phyloP scores from a whole-genome alignment of 1,139 yeast genomes.

The Nakaseomyces kungkrabaensis region DNA sequence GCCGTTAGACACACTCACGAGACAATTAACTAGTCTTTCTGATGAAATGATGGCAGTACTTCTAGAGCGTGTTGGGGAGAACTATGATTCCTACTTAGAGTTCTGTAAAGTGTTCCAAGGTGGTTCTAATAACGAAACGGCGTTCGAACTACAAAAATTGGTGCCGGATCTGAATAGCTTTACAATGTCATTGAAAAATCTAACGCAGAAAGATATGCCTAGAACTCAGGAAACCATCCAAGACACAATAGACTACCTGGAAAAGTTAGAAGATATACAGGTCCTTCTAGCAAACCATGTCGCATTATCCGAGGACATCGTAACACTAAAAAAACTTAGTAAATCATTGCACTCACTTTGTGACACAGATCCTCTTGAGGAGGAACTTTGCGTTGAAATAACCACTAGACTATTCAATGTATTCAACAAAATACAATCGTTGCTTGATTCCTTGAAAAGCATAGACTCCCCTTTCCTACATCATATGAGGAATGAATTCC shows the following conservation, averaged over 20 bases:
- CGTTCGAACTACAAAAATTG: slow-evolving; percentile 17
- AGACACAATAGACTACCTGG: slow-evolving; percentile 23
- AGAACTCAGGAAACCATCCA: slow-evolving; percentile 18
- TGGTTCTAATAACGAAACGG: slow-evolving; percentile 16
- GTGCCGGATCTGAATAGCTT: slow-evolving; percentile 19
- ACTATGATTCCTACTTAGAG: slow-evolving; percentile 20
- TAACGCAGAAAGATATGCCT: slow-evolving; percentile 16
- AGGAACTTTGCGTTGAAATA: slow-evolving; percentile 15
- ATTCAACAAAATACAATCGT: slow-evolving; percentile 10
- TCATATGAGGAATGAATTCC: slow-evolving; percentile 24
- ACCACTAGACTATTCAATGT: slow-evolving; percentile 13
- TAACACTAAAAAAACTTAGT: slow-evolving; percentile 17
- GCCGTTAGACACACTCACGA: slow-evolving; percentile 22
- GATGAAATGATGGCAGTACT: slow-evolving; percentile 18
- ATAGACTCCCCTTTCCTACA: slow-evolving; percentile 22
- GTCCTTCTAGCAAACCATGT: slow-evolving; percentile 14
- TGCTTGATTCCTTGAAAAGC: slow-evolving; percentile 13
- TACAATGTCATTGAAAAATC: slow-evolving; percentile 13
- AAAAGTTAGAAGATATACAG: slow-evolving; percentile 19
- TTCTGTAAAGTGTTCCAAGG: slow-evolving; percentile 20
- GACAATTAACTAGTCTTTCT: slow-evolving; percentile 19
- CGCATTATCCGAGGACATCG: slow-evolving; percentile 12
- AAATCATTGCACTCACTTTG: slow-evolving; percentile 22
- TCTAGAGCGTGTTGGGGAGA: slow-evolving; percentile 18
- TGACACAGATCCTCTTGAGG: slow-evolving; percentile 18